A percentile compares a stretch with the other conserved stretches of the same genome.
phyloP scores from a whole-genome alignment of 2,329 filamentous ascomycete genomes.

The Tolypocladium capitatum region DNA sequence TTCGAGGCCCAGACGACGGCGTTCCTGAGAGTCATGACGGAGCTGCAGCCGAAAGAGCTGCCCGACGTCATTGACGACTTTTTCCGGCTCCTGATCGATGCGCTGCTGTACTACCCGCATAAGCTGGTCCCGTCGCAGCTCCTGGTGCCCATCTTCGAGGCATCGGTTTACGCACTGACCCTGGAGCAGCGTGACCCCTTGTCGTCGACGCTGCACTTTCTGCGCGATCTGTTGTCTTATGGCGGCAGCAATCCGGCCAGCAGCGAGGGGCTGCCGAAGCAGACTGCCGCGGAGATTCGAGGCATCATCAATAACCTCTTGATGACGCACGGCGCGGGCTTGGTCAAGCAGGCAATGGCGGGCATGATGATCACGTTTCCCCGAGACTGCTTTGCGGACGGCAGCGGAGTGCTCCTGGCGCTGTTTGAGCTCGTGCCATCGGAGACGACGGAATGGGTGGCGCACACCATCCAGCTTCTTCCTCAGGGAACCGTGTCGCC shows the following conservation, averaged over 20 bases:
- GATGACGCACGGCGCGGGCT: slow-evolving; percentile 53
- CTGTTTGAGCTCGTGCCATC: slow-evolving; percentile 78
- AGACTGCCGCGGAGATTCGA: slow-evolving; percentile 57
- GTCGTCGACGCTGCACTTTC: slow-evolving; percentile 81
- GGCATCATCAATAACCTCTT: slow-evolving; percentile 62
- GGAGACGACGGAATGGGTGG: slow-evolving; percentile 70
- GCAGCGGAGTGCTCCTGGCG: slow-evolving; percentile 79
- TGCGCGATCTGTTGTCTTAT: slow-evolving; percentile 83
- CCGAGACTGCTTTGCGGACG: slow-evolving; percentile 87
- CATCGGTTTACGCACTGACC: slow-evolving; percentile 72
- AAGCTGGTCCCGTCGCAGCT: slow-evolving; percentile 69
- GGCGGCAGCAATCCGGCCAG: slow-evolving; percentile 61
- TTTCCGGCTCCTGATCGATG: slow-evolving; percentile 84
- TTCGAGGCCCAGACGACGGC: slow-evolving; percentile 87
- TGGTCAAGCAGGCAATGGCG: slow-evolving; percentile 82
- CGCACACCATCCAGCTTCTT: slow-evolving; percentile 69
- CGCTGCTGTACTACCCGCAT: slow-evolving; percentile 82
- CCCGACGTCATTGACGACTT: slow-evolving; percentile 89
- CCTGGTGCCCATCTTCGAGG: slow-evolving; percentile 72
- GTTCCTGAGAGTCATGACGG: slow-evolving; percentile 80
- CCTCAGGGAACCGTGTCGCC: slow-evolving; percentile 70
- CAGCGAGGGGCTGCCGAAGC: slow-evolving; percentile 40
- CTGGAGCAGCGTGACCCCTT: slow-evolving; percentile 87
- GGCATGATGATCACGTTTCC: slow-evolving; percentile 99
- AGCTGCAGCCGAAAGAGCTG: slow-evolving; percentile 60